Evolutionary conservation across 164 flowering plant species (phyloP).

Genomic region (Chloranthus sessilifolius): DNA sequence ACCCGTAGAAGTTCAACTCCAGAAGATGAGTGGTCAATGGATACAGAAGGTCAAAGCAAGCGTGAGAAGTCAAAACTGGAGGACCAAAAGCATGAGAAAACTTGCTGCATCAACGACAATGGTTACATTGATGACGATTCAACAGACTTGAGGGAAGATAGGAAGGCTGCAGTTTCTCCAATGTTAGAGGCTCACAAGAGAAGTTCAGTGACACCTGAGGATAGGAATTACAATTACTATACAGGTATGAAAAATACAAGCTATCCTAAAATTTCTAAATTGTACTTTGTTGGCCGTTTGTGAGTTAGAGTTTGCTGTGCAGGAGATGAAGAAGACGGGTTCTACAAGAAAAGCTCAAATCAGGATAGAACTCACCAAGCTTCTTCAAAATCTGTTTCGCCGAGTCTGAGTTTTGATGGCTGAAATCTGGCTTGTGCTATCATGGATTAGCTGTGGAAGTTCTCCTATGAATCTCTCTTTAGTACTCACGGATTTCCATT

Average conservation of each 20-base stretch:
- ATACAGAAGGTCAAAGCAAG: conserved; percentile 5
- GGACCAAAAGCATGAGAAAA: conserved; percentile 5
- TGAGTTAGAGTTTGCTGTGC: conserved; percentile 5
- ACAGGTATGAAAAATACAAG: no score
- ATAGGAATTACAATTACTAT: not conserved
- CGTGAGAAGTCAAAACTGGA: conserved; percentile 5
- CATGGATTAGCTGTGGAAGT: conserved; percentile 14
- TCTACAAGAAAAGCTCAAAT: conserved; percentile 7
- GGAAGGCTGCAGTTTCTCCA: not conserved
- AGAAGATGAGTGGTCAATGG: no score
- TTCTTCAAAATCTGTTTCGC: conserved; percentile 3
- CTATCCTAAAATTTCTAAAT: no score
- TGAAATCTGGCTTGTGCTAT: conserved; percentile 10
- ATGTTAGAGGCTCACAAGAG: no score
- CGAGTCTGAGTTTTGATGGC: conserved; percentile 8
- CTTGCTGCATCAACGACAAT: conserved; percentile 1
- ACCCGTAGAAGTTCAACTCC: not conserved
- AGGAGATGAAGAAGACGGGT: conserved; percentile 12
- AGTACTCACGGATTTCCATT: conserved; percentile 18
- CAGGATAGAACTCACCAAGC: conserved; percentile 8
- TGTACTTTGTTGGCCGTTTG: no score
- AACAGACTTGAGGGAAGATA: not conserved
- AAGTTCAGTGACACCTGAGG: conserved; percentile 7
- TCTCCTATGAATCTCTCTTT: conserved; percentile 14
- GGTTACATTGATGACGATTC: not conserved